Base-by-base conservation (phyloP, 2,329 filamentous ascomycete genomes). In the Monilinia aucupariae region DNA sequence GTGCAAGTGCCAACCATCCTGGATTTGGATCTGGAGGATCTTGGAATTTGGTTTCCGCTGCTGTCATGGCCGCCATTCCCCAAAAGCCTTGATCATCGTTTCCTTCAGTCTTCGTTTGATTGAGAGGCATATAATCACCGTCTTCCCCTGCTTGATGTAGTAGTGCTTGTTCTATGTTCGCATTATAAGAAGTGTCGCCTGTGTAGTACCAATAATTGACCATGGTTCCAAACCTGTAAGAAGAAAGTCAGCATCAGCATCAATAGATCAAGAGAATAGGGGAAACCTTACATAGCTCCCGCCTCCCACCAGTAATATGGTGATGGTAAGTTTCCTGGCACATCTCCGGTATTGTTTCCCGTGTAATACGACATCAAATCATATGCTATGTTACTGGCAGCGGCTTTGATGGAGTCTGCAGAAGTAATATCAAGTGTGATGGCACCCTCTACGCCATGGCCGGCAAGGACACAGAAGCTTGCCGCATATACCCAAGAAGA, bases 171-270 rank as follows among this genome's bases (percentile, higher is more conserved):
- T 71, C 90, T 89, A 68, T 58, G 4, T 61, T 61, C 13, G 62
- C 52, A 22, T 71, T 71, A 77, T 89, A 93, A 55, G 81, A 80
- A 12, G 79, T 77, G 71, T 92, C 89, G 34, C 85, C 85, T 0
- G 89, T 92, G 73, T 90, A 89, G 72, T 86, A 88, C 89, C 89
- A 94, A 74, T 93, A 93, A 69, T 93, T 88, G 62, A 94, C 64
- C 54, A 93, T 77, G 5, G 85, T 79, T 39, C 82, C 83, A 76
- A 85, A 64, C 61, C 54, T 51, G 20, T 45, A 20, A 10, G 9
- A 12, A 30, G 15, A 17, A 39, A 15, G 20, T 50, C 32, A 63
- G 54, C 20, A 5, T 15, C 41, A 63, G 54, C n/a, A 8, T 15
- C 20, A 20, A 34, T 12, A n/a, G 15, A 56, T 53, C 45, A 37